Conservation (phyloP, 106 monocot genomes). For the Phalaenopsis equestris region DNA sequence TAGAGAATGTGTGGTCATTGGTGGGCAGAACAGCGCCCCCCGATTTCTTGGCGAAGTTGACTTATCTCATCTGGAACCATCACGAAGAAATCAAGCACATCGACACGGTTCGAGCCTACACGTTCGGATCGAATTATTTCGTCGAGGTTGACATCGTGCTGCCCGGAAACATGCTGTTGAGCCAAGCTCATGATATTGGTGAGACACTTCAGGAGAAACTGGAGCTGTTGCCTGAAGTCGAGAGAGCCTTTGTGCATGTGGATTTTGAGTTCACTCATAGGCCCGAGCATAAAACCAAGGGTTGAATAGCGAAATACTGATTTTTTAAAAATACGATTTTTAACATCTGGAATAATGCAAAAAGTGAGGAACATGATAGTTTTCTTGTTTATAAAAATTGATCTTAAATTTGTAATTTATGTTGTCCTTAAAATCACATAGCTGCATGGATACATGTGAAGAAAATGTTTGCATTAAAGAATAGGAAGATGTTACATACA, state of each 20-base stretch:
- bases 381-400: too few relatives aligned
- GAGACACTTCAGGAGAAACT: conserved; percentile 52
- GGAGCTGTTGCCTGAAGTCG: conserved; percentile 45
- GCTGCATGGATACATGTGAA: too few relatives aligned
- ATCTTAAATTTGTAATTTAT: too few relatives aligned
- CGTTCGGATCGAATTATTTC: conserved; percentile 38
- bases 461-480: too few relatives aligned
- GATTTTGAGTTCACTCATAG: conserved; percentile 52
- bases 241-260: conserved; percentile 54
- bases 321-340: too few relatives aligned
- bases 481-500: too few relatives aligned
- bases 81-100: conserved; percentile 38
- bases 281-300: conserved; percentile 38
- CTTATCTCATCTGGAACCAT: conserved; percentile 55
- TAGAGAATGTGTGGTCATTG: conserved; percentile 34
- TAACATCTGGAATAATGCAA: too few relatives aligned
- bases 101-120: conserved; percentile 53
- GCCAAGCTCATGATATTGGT: conserved; percentile 47
- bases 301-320: conserved; percentile 12
- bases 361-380: too few relatives aligned
- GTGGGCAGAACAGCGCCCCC: conserved; percentile 41
- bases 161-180: conserved; percentile 33
- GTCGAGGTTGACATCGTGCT: conserved; percentile 55
- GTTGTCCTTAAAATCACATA: too few relatives aligned
- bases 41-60: conserved; percentile 35